Evolutionary conservation across 371 early-diverging fungal genomes (phyloP), one percentile per base, ranked within the genome.

Genomic region (Dentiscutata heterogama): DNA sequence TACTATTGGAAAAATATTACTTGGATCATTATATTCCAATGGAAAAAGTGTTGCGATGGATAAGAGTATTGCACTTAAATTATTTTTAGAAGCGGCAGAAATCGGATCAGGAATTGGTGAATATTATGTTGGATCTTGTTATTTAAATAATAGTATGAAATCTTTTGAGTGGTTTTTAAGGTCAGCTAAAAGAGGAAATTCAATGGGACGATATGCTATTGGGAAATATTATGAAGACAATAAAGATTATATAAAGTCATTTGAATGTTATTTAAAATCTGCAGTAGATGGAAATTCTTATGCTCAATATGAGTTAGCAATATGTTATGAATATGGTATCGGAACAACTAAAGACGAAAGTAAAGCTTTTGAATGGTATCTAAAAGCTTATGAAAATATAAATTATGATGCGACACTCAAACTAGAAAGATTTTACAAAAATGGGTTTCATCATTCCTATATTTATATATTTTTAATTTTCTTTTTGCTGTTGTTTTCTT

Each of bases 271-370:
- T 35, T 35, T 5, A 35, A 73, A 73, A 73, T 39, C 73, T 42
- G 73, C 73, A 20, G 22, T n/a, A 53, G 53, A 13, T 42, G 73
- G 73, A 3, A 27, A 42, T 51, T 18, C 50, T 20, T 10, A 50
- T 20, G 73, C 73, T 2, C 89, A 90, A 78, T 94, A 93, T 81
- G 87, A 87, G 7, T 86, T 93, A 25, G 94, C 94, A 2, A 89
- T 91, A 10, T 94, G 94, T 85, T 94, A 91, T 84, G 91, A 91
- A 74, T 89, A 93, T 78, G 93, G 92, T 10, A 88, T 92, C 14
- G 94, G 92, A 31, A 89, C 93, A 1, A 83, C 84, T 35, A 84
- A 86, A 82, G 82, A 90, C 80, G 85, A 88, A 31, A 84, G 83
- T 39, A 83, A 88, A 83, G 93, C 93, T 27, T 86, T 94, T 73